Evolutionary conservation across 257 asterid species (phyloP).

Genomic region (Gentiana macrophylla): DNA sequence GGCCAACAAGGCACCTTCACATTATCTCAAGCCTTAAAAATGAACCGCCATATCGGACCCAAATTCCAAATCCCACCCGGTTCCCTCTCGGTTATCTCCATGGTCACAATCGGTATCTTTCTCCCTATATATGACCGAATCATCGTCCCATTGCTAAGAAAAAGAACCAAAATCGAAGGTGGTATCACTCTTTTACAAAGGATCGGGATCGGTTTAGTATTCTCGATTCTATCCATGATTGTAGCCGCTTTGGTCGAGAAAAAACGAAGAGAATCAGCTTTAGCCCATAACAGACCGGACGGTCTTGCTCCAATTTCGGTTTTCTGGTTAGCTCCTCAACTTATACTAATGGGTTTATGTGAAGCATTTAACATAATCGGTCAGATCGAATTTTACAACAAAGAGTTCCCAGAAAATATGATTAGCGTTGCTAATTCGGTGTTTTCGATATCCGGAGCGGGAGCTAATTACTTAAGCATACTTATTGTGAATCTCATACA

Average conservation of each 20-base stretch:
- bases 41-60: conserved; percentile 69
- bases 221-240: conserved; percentile 59
- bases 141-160: conserved; percentile 41
- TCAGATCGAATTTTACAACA: conserved; percentile 70
- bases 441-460: conserved; percentile 48
- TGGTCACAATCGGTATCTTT: conserved; percentile 59
- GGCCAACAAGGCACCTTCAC: conserved; percentile 78
- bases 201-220: conserved; percentile 58
- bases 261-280: conserved; percentile 35
- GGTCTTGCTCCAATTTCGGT: conserved; percentile 55
- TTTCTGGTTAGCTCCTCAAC: conserved; percentile 78
- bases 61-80: conserved; percentile 58
- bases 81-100: conserved; percentile 44
- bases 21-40: conserved; percentile 48
- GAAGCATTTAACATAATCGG: conserved; percentile 78
- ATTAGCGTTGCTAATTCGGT: conserved; percentile 73
- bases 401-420: conserved; percentile 80
- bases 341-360: conserved; percentile 75
- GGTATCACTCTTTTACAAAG: conserved; percentile 72
- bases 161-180: conserved; percentile 39
- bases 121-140: conserved; percentile 64
- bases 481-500: conserved; percentile 57
- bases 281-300: conserved; percentile 13
- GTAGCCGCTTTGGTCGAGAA: conserved; percentile 59
- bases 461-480: conserved; percentile 56